These are phyloP conservation scores for Lichtheimia hyalospora DNA, from an alignment of 371 early-diverging fungal species.

Conservation along the genomic window DNA sequence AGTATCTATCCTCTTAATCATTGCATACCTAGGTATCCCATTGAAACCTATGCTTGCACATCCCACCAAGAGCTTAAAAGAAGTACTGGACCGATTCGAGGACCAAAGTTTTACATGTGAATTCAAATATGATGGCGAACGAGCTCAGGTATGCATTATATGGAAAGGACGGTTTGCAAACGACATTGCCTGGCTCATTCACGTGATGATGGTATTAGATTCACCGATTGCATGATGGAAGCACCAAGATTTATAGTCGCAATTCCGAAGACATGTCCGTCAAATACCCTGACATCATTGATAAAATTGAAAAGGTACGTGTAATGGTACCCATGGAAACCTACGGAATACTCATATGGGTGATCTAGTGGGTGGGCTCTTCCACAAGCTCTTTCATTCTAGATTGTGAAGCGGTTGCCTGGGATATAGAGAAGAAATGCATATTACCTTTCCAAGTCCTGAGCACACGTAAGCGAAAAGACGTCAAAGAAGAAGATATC, in stretches of 20 bases:
- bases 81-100: constrained; percentile 95
- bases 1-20: neutral
- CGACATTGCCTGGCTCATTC: no score
- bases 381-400: constrained; percentile 89
- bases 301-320: constrained; percentile 61
- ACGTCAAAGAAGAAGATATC: constrained; percentile 89
- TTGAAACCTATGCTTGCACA: constrained; percentile 99
- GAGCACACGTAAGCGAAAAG: constrained; percentile 98
- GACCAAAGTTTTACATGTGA: constrained; percentile 94
- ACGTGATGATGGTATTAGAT: constrained; percentile 48
- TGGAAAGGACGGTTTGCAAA: neutral
- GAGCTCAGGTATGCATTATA: constrained; percentile 82
- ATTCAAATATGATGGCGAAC: constrained; percentile 99
- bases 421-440: constrained; percentile 83
- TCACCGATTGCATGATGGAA: constrained; percentile 78
- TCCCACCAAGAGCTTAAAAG: constrained; percentile 94
- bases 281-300: constrained; percentile 96
- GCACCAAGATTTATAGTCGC: constrained; percentile 87
- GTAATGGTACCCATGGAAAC: neutral
- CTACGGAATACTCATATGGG: neutral
- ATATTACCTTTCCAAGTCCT: constrained; percentile 99
- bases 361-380: constrained; percentile 55
- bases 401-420: constrained; percentile 99
- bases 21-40: constrained; percentile 67
- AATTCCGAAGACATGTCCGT: constrained; percentile 96